Percentiles rank a stretch among this genome's conserved stretches.
Conservation (phyloP, 148 eudicot genomes). For the Amaranthus hypochondriacus region DNA sequence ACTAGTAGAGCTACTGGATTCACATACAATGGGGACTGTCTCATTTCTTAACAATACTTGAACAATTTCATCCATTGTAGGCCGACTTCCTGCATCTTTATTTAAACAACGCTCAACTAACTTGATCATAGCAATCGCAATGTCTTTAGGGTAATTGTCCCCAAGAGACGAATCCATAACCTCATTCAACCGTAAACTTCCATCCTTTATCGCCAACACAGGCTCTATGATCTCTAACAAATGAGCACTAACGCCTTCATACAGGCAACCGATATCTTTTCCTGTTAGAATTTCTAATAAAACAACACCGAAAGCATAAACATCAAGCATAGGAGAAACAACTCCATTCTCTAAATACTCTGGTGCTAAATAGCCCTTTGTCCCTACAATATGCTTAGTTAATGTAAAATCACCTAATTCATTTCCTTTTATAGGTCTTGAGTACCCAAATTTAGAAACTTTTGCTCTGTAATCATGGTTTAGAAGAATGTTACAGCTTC, state of each 20-base stretch:
- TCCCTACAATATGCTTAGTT: constrained; percentile 37
- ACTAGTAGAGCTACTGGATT: constrained; percentile 19
- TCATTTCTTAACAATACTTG: constrained; percentile 39
- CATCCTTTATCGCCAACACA: constrained; percentile 25
- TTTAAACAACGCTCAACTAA: constrained; percentile 53
- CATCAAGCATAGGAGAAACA: constrained; percentile 64
- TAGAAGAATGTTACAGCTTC: constrained; percentile 50
- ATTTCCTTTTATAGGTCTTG: constrained; percentile 39
- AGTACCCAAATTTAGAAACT: constrained; percentile 55
- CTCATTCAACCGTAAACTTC: constrained; percentile 20
- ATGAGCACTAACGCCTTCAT: constrained; percentile 38
- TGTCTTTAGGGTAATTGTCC: constrained; percentile 40
- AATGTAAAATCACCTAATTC: constrained; percentile 33
- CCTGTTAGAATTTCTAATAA: constrained; percentile 65
- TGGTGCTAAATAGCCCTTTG: constrained; percentile 64
- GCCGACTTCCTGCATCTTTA: constrained; percentile 44
- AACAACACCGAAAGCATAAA: constrained; percentile 71
- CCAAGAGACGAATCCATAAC: constrained; percentile 55
- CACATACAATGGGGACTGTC: constrained; percentile 29
- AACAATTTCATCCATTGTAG: constrained; percentile 48
- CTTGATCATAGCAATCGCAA: constrained; percentile 40
- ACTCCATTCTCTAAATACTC: constrained; percentile 57
- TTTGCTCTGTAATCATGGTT: constrained; percentile 52
- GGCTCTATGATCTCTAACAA: constrained; percentile 41
- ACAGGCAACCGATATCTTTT: constrained; percentile 35